Conservation (phyloP, 1,284 basidiomycete species). For the Ustilago cynodontis region DNA sequence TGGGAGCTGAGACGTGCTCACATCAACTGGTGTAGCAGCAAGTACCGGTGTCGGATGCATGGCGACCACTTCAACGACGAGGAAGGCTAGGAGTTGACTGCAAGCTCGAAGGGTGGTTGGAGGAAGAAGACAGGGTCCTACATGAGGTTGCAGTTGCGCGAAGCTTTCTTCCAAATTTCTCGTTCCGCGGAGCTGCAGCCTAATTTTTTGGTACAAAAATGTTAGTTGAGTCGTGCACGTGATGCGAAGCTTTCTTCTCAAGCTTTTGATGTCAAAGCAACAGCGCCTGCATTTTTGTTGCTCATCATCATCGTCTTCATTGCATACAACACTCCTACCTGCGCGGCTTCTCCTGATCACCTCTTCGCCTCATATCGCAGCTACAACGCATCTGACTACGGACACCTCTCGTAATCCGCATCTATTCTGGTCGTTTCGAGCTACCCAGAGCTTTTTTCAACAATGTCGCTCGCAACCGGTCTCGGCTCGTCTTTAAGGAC, state of each 20-base stretch:
- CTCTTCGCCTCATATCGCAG: not conserved
- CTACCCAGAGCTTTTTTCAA: not conserved
- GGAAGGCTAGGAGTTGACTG: not conserved
- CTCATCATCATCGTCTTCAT: not conserved
- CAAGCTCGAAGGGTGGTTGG: not conserved
- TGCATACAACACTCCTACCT: not conserved
- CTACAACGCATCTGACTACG: not conserved
- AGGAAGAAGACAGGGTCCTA: conserved; percentile 4
- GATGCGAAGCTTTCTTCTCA: conserved; percentile 23
- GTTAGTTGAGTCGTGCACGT: conserved; percentile 13
- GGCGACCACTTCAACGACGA: not conserved
- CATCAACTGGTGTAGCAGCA: conserved; percentile 6
- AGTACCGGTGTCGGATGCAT: conserved; percentile 36
- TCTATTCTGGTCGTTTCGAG: not conserved
- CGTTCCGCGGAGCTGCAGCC: conserved; percentile 9
- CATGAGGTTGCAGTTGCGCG: not conserved
- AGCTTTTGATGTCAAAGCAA: conserved; percentile 5
- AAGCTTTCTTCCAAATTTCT: conserved; percentile 9
- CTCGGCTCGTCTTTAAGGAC: conserved; percentile 32
- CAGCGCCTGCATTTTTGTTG: conserved; percentile 6
- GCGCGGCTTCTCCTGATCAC: not conserved
- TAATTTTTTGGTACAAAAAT: not conserved
- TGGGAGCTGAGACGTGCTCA: not conserved
- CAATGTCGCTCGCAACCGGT: conserved; percentile 28
- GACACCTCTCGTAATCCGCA: not conserved